phyloP scores from a whole-genome alignment of 2,329 filamentous ascomycete genomes.

The Capronia coronata region DNA sequence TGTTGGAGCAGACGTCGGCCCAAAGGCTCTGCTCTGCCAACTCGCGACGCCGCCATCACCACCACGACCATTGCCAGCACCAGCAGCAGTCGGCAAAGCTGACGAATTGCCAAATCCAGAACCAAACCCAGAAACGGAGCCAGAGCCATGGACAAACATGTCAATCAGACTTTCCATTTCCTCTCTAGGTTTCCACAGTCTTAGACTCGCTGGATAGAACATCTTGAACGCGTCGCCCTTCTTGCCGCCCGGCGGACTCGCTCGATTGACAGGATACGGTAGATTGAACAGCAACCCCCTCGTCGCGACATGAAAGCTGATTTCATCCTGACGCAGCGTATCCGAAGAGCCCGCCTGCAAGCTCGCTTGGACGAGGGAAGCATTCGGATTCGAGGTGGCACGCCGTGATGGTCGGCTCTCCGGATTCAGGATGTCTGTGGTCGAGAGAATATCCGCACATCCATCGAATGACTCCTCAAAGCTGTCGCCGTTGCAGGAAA shows the following conservation, averaged over 20 bases:
- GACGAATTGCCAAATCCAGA: slow-evolving; percentile 28
- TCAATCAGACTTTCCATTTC: slow-evolving; percentile 71
- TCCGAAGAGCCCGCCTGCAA: slow-evolving; percentile 59
- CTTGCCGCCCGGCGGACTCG: slow-evolving; percentile 36
- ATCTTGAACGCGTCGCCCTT: slow-evolving; percentile 67
- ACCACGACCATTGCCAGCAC: slow-evolving; percentile 31
- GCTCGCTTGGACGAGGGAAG: slow-evolving; percentile 30
- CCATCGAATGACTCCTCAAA: slow-evolving; percentile 72
- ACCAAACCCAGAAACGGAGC: slow-evolving; percentile 32
- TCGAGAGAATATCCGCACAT: slow-evolving; percentile 82
- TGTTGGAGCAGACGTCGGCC: background rate
- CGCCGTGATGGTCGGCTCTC: slow-evolving; percentile 45
- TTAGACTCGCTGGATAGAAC: slow-evolving; percentile 82
- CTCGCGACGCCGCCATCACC: slow-evolving; percentile 38
- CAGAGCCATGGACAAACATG: slow-evolving; percentile 57
- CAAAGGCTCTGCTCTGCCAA: slow-evolving; percentile 31
- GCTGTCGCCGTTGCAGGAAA: slow-evolving; percentile 67
- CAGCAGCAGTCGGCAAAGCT: background rate
- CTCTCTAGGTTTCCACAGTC: slow-evolving; percentile 75
- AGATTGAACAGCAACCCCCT: slow-evolving; percentile 79
- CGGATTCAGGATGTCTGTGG: slow-evolving; percentile 76
- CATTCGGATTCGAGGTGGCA: slow-evolving; percentile 22
- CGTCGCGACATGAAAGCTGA: slow-evolving; percentile 85
- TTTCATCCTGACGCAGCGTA: slow-evolving; percentile 81
- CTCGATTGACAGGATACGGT: slow-evolving; percentile 73